Evolutionary conservation across 1,284 basidiomycete species (phyloP), one percentile per base, ranked within the genome.

Genomic region (Cutaneotrichosporon sp.): DNA sequence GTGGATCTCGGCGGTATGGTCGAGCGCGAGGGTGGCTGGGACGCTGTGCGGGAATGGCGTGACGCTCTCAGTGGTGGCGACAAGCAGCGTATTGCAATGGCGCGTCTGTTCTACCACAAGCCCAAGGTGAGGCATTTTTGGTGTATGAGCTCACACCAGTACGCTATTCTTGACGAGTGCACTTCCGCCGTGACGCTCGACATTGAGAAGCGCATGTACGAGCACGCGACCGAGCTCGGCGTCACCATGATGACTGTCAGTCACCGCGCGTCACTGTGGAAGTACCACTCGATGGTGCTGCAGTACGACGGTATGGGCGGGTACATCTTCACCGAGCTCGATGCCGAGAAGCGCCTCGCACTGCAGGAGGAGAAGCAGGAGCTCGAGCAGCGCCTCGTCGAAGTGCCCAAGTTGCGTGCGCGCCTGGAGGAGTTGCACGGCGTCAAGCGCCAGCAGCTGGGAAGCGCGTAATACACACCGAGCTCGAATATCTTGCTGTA

Each of bases 11-110:
- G 89, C 40, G 82, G 85, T 73, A 87, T 98, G 65, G 91, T 98
- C 13, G 90, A 92, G 72, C 86, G 95, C n/a, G 96, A 98, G 80
- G 96, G 96, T 13, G 96, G 96, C 16, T 97, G 94, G 94, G 90
- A 92, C 73, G 84, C 85, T 1, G 85, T 87, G 36, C 85, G 89
- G 61, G 96, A 98, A 73, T 99, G 96, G 96, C 85, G 92, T 66
- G 94, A 97, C 78, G 88, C 91, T 1, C 82, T 99, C 38, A 92
- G 90, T 70, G 95, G 78, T 2, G 84, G 83, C 8, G 85, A 85
- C 73, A 85, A 85, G 75, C 84, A 86, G 76, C 73, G 96, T 79
- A 91, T 99, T 67, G 96, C 96, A 0, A 98, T 97, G 93, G 95
- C 94, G 7, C 84, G 96, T 66, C 80, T 99, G 69, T 99, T 97